Base-by-base conservation (phyloP, 768 basidiomycete genomes). In the Pseudohyphozyma bogoriensis region DNA sequence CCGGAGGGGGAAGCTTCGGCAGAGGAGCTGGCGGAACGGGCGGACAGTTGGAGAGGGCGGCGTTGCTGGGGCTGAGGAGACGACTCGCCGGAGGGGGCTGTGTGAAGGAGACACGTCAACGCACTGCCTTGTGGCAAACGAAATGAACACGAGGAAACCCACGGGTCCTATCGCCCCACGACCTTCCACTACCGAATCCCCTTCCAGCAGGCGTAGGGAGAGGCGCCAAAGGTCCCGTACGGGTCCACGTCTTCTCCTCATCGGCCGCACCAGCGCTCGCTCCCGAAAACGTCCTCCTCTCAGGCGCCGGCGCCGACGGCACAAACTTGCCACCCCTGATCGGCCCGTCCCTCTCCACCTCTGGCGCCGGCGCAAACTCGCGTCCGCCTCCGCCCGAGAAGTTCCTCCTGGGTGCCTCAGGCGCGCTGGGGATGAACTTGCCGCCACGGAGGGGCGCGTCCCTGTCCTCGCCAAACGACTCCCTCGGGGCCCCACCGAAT, bases 11-110 rank as follows among this genome's bases (percentile, higher is more conserved):
- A 22, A 1, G 85, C 83, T 46, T 89, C 77, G 4, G 89, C 85
- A 22, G 87, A 85, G 32, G 86, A 80, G 16, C 68, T 57, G 20
- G 68, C 57, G 4, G 79, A 78, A 13, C 89, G 83, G 29, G 92
- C 91, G 3, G 92, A 76, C 39, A 95, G 81, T 66, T 91, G 87
- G 15, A 96, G n/a, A n/a, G n/a, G 79, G 56, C 82, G 81, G 51
- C 90, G 84, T 59, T 78, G 77, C 65, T 87, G 74, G 69, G 87
- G 86, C 28, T 37, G 37, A 26, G 51, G 22, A 55, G 64, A 7
- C 53, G 60, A 39, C 89, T 89, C 15, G 33, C 85, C 85, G 45
- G 87, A 87, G 67, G 53, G 55, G 39, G 63, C 39, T 36, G 58
- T 51, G 55, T 22, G 55, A 35, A 2, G 31, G 31, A 13, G 55